Conservation (phyloP, 2,329 filamentous ascomycete genomes). For the Thielaviopsis euricoi region DNA sequence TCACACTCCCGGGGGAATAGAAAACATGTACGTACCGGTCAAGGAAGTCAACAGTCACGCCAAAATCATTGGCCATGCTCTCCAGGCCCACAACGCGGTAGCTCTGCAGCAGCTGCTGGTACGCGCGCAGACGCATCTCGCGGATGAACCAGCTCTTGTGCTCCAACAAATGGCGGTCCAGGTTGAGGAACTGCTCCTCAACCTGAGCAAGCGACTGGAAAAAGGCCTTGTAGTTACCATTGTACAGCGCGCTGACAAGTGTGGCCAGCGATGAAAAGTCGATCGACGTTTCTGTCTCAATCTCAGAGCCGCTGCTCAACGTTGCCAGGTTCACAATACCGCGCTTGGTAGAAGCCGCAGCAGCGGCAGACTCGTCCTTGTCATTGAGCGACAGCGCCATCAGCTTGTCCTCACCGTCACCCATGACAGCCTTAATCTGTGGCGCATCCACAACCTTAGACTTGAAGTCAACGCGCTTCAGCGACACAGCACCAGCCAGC, state of each 20-base stretch:
- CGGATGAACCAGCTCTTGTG: constrained; percentile 95
- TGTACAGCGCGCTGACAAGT: constrained; percentile 82
- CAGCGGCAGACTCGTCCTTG: constrained; percentile 56
- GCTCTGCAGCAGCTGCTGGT: constrained; percentile 92
- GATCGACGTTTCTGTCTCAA: constrained; percentile 61
- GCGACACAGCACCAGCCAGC: constrained; percentile 78
- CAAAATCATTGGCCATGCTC: constrained; percentile 95
- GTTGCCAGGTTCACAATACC: constrained; percentile 79
- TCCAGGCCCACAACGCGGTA: constrained; percentile 93
- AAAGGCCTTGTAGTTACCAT: constrained; percentile 84
- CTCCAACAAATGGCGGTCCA: constrained; percentile 89
- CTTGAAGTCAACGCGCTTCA: constrained; percentile 98
- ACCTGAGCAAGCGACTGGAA: constrained; percentile 80
- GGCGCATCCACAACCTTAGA: constrained; percentile 96
- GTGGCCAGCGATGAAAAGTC: constrained; percentile 82
- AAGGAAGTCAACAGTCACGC: constrained; percentile 88
- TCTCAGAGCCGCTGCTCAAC: constrained; percentile 47
- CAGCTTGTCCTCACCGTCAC: constrained; percentile 75
- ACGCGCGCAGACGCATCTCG: constrained; percentile 92
- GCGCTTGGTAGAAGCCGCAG: constrained; percentile 30
- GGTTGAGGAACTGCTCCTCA: constrained; percentile 83
- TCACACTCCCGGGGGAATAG: too few species aligned
- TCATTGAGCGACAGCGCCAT: constrained; percentile 64
- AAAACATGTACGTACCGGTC: constrained; percentile 52
- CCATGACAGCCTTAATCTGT: constrained; percentile 93